Base-by-base conservation (phyloP, 2,329 filamentous ascomycete genomes). In the Claviceps sp. region DNA sequence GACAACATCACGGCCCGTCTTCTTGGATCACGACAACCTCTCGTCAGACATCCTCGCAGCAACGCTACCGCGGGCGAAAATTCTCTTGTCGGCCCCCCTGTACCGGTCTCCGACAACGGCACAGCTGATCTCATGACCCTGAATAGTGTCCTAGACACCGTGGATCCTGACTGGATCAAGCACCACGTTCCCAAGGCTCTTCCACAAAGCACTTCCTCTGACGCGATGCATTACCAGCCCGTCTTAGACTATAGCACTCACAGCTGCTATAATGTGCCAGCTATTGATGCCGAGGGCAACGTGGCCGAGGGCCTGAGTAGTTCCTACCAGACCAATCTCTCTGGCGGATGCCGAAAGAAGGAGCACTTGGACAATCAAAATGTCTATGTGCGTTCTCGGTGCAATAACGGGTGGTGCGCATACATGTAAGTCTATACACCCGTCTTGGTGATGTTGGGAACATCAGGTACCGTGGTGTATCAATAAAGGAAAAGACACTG, bases 221-320 rank as follows among this genome's bases (percentile, higher is more conserved):
- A 52, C 5, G 41, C 51, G 14, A 40, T 53, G 20, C 50, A 44
- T 43, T 56, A 34, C 45, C 52, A 54, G 49, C 56, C 56, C 22
- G 24, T 52, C 9, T 22, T 57, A 34, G 54, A 56, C 48, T 57
- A 53, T 45, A 51, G 54, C 49, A 44, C 4, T 26, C 53, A 57
- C 50, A 54, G 56, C 47, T 57, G 56, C 51, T 57, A 56, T 46
- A 57, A 57, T 34, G 62, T 62, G 3, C 61, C 65, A 14, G 66
- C 66, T 26, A 66, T 69, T 46, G 65, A 59, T 34, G 57, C 61
- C 9, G 48, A 63, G 20, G 65, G 65, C 20, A 61, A 61, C 14
- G 59, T 65, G 30, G 58, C 58, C 47, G 51, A 57, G 1, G 67
- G 66, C 1, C 60, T 66, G 8, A n/a, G 13, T 24, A 26, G 8